phyloP scores from a whole-genome alignment of 2,329 filamentous ascomycete genomes.

The Fusarium papillatum region DNA sequence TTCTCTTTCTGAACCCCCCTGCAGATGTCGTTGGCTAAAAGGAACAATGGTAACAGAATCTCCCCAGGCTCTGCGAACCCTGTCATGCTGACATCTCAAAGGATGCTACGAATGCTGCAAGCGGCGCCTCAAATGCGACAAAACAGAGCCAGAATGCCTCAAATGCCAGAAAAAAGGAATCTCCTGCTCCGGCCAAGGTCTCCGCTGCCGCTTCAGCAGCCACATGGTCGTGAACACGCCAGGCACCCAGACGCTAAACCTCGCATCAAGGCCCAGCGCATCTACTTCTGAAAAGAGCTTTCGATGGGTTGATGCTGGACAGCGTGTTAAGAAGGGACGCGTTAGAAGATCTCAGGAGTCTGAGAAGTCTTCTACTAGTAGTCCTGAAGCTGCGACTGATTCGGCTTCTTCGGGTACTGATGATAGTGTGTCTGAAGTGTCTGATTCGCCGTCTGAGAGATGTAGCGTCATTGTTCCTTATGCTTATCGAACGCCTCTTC shows the following conservation, averaged over 20 bases:
- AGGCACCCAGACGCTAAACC: background rate
- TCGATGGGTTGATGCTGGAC: conserved; percentile 33
- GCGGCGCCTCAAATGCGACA: conserved; percentile 55
- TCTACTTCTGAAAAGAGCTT: conserved; percentile 11
- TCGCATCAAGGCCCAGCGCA: background rate
- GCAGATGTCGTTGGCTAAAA: conserved; percentile 45
- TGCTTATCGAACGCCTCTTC: conserved; percentile 16
- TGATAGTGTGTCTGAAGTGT: conserved; percentile 16
- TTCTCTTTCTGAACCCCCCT: background rate
- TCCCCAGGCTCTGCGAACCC: no score
- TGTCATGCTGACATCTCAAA: conserved; percentile 14
- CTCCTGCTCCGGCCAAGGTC: conserved; percentile 53
- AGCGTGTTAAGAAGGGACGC: conserved; percentile 17
- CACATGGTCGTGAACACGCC: conserved; percentile 36
- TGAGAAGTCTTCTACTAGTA: background rate
- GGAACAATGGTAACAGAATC: conserved; percentile 37
- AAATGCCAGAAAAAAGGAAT: conserved; percentile 56
- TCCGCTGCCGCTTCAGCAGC: conserved; percentile 53
- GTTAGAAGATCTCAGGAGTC: background rate
- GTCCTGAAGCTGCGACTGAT: background rate
- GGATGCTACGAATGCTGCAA: conserved; percentile 55
- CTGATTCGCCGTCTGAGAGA: conserved; percentile 8
- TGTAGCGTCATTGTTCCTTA: conserved; percentile 7
- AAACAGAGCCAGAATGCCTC: conserved; percentile 52
- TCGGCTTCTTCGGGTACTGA: conserved; percentile 18